phyloP scores from a whole-genome alignment of 805 yeast genomes.

The Nakazawaea sp. region DNA sequence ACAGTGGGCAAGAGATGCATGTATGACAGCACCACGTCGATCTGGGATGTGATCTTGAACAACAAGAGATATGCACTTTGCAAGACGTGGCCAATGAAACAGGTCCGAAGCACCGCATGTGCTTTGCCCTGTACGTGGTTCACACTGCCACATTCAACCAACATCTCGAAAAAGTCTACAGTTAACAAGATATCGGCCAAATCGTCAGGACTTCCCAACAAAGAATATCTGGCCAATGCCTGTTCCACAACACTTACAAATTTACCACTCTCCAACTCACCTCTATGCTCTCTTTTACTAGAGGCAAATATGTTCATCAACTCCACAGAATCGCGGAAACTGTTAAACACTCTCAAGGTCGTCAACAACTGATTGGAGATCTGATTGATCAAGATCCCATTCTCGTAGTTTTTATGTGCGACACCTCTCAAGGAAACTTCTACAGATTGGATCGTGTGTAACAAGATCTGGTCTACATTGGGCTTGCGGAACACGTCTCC shows the following conservation, averaged over 20 bases:
- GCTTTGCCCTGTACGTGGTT: constrained; percentile 37
- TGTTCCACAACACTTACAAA: constrained; percentile 9
- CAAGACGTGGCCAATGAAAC: constrained; percentile 45
- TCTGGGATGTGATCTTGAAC: constrained; percentile 16
- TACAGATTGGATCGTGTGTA: constrained; percentile 52
- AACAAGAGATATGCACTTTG: constrained; percentile 30
- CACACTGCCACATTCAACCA: constrained; percentile 43
- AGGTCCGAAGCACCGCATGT: constrained; percentile 39
- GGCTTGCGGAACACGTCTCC: constrained; percentile 8
- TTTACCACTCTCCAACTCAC: not conserved
- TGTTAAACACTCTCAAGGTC: constrained; percentile 42
- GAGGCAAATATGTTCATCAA: constrained; percentile 23
- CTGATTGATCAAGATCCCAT: constrained; percentile 43
- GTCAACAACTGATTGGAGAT: constrained; percentile 56
- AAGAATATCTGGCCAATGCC: constrained; percentile 18
- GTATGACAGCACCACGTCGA: not conserved
- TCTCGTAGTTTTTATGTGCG: constrained; percentile 18
- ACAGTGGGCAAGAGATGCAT: not conserved
- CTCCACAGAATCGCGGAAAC: constrained; percentile 26
- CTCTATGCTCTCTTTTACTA: constrained; percentile 6
- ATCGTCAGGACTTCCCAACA: constrained; percentile 4
- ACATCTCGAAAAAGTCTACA: constrained; percentile 45
- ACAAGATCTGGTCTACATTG: constrained; percentile 21
- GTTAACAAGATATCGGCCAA: constrained; percentile 3
- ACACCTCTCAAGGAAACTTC: constrained; percentile 63